phyloP scores from a whole-genome alignment of 176 grass and related monocot species.

The Paspalum vaginatum region DNA sequence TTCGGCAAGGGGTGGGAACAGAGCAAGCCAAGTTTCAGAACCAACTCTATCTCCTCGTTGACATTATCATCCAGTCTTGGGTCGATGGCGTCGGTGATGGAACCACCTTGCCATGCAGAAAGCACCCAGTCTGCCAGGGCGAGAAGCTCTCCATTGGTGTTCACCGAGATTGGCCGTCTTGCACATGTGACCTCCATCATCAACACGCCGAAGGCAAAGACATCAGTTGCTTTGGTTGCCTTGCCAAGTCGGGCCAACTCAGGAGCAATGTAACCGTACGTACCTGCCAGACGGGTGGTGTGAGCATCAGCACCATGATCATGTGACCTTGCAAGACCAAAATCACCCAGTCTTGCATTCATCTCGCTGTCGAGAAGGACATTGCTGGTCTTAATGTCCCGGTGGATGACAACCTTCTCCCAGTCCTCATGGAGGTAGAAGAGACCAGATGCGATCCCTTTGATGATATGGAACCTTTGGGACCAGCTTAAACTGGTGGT shows the following conservation, averaged over 20 bases:
- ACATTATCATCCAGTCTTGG: not conserved
- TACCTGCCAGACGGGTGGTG: not conserved
- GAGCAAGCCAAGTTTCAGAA: slow-evolving; percentile 20
- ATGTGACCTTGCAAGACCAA: not conserved
- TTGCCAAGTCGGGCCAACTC: slow-evolving; percentile 26
- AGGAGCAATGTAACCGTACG: not conserved
- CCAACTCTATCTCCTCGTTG: not conserved
- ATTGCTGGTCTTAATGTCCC: slow-evolving; percentile 12
- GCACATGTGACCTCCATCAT: slow-evolving; percentile 25
- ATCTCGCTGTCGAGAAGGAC: not conserved
- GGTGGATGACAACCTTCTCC: slow-evolving; percentile 1
- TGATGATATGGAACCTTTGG: not conserved
- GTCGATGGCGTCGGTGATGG: not conserved
- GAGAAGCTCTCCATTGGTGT: not conserved
- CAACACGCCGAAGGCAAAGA: slow-evolving; percentile 26
- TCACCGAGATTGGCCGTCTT: not conserved
- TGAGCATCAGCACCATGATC: not conserved
- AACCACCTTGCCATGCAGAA: slow-evolving; percentile 4
- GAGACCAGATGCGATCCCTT: not conserved
- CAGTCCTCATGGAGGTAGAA: slow-evolving; percentile 9
- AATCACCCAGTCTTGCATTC: slow-evolving; percentile 16
- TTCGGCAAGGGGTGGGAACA: slow-evolving; percentile 17
- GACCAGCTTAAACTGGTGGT: not conserved
- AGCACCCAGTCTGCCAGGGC: not conserved
- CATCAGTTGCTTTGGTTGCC: slow-evolving; percentile 15